A percentile compares a stretch with the other conserved stretches of the same genome.
These are phyloP conservation scores for Talaromyces wortmannii DNA, from an alignment of 495 filamentous ascomycete species.

Conservation along the genomic window DNA sequence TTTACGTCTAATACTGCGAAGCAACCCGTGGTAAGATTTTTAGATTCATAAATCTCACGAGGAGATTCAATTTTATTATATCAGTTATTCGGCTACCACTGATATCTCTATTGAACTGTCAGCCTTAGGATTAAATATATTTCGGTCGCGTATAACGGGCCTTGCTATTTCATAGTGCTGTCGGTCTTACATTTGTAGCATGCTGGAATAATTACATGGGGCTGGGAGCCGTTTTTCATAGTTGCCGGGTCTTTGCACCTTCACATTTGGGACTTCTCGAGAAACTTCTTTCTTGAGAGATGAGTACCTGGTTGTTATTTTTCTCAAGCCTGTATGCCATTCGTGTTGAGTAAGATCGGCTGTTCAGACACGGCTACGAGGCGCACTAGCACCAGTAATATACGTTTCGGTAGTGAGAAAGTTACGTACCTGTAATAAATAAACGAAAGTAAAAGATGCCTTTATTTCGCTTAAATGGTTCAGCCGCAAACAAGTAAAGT, in stretches of 20 bases:
- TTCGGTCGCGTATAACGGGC: not conserved
- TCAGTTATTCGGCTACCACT: not conserved
- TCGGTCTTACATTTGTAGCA: not conserved
- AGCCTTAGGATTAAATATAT: not conserved
- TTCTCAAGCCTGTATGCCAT: not conserved
- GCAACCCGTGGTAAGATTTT: not conserved
- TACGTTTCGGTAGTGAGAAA: not conserved
- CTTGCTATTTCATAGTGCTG: not conserved
- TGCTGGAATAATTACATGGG: not conserved
- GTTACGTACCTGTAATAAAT: not conserved
- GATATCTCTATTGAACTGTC: not conserved
- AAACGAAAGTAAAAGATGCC: not conserved
- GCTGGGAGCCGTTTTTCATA: not conserved
- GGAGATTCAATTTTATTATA: not conserved
- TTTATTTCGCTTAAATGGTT: not conserved
- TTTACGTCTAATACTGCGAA: not conserved
- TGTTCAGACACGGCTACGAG: not conserved
- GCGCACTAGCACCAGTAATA: not conserved
- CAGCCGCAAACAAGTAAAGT: not conserved
- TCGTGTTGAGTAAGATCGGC: not conserved
- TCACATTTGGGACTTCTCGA: not conserved
- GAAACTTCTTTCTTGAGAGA: not conserved
- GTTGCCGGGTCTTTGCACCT: not conserved
- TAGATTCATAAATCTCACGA: no score
- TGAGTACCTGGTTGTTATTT: not conserved